Percentiles rank a stretch among this genome's conserved stretches.
Evolutionary conservation across 106 monocot species (phyloP).

Genomic region (Dactylorhiza incarnata): DNA sequence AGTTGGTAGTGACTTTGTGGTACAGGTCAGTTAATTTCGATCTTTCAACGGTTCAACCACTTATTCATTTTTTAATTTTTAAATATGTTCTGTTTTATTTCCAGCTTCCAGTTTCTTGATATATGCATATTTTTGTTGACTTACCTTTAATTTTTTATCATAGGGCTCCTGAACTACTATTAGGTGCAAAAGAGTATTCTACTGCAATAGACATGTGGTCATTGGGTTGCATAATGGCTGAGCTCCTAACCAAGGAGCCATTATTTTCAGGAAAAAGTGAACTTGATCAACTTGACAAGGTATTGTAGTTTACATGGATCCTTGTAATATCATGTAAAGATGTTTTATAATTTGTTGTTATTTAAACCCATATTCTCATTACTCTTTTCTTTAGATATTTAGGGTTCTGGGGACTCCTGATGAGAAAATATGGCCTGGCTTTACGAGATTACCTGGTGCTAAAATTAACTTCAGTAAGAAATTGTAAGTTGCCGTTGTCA

Average conservation of each 20-base stretch:
- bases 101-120: background rate
- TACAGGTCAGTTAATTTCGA: slow-evolving; percentile 41
- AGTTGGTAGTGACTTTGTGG: slow-evolving; percentile 77
- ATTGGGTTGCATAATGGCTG: slow-evolving; percentile 81
- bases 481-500: slow-evolving; percentile 46
- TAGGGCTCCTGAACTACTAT: slow-evolving; percentile 69
- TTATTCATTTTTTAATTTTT: background rate
- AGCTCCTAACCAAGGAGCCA: slow-evolving; percentile 62
- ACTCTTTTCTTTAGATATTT: slow-evolving; percentile 55
- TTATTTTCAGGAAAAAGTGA: slow-evolving; percentile 63
- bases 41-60: background rate
- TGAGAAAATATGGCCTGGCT: slow-evolving; percentile 88
- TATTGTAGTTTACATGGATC: slow-evolving; percentile 8
- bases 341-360: background rate
- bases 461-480: slow-evolving; percentile 75
- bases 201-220: slow-evolving; percentile 92
- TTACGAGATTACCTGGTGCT: slow-evolving; percentile 53
- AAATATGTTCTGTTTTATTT: background rate
- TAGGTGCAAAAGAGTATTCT: slow-evolving; percentile 66
- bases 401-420: slow-evolving; percentile 80
- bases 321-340: background rate
- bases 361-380: background rate
- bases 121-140: background rate
- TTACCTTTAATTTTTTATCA: slow-evolving; percentile 7
- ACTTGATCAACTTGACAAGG: slow-evolving; percentile 75